Base-by-base conservation (phyloP, 2,329 filamentous ascomycete genomes). In the Knufia fluminis region DNA sequence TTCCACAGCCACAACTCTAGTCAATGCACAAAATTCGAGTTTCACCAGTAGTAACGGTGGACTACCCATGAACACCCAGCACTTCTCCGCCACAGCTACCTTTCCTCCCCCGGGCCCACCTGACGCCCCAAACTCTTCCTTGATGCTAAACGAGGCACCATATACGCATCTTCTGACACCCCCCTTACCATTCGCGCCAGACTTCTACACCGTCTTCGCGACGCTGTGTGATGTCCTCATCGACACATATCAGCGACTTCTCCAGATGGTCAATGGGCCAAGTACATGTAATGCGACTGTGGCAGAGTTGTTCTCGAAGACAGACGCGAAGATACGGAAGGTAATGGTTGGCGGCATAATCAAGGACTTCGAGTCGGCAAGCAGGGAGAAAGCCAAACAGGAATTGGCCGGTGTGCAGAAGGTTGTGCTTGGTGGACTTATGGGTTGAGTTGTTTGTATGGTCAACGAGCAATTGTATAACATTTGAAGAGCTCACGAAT, bases 191-290 rank as follows among this genome's bases (percentile, higher is more conserved):
- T 98, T 98, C 62, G 90, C 97, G 56, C 92, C 92, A 0, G 92
- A 98, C 67, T 98, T 95, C 62, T 92, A 91, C 66, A 89, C 94
- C 70, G 96, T 90, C 0, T 97, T 97, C 69, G 85, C 89, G 12
- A 96, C 92, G 10, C 75, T 98, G 4, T 97, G 92, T 70, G 92
- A 98, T 63, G 87, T 94, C 2, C 71, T 98, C 53, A 94, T 96
- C 60, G 92, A 97, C 65, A 87, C 83, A 61, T 98, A 98, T 68
- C 81, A 82, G 31, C 80, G 82, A 48, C 79, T 98, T 23, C 72
- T 94, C 60, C 75, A 74, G 38, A 72, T 98, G 52, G 73, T 97
- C 19, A 76, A 82, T n/a, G 80, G 80, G 2, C 84, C 90, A 1
- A 78, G 83, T 22, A 77, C 85, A 44, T 92, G 86, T 62, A 79